Conservation (phyloP, 129 eudicot genomes). For the Helianthus tuberosus region DNA sequence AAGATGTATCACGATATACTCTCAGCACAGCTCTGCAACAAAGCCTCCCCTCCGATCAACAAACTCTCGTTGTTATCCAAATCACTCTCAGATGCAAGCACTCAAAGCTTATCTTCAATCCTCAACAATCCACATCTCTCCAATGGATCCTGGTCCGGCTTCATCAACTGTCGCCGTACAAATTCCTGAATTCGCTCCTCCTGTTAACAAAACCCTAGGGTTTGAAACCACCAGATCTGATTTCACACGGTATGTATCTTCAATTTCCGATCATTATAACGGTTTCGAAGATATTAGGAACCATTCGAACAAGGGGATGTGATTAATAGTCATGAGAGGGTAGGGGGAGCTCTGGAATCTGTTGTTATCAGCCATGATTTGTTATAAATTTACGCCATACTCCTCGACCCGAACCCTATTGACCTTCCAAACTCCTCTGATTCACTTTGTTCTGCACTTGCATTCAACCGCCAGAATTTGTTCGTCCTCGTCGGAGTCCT, state of each 20-base stretch:
- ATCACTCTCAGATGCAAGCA: constrained; percentile 54
- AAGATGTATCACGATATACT: constrained; percentile 84
- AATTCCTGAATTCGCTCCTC: constrained; percentile 51
- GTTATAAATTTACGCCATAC: no score
- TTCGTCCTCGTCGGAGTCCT: no score
- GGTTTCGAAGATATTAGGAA: constrained; percentile 73
- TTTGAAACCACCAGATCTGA: constrained; percentile 60
- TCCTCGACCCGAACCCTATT: no score
- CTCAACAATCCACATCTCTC: constrained; percentile 82
- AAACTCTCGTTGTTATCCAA: constrained; percentile 35
- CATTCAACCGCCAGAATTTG: no score
- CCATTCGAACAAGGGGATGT: constrained; percentile 40
- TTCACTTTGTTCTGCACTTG: no score
- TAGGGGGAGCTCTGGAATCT: constrained; percentile 70
- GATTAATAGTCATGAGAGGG: constrained; percentile 28
- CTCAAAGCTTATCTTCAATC: constrained; percentile 78
- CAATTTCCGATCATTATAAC: constrained; percentile 53
- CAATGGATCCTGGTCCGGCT: constrained; percentile 55
- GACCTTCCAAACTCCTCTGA: no score
- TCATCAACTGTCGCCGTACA: constrained; percentile 54
- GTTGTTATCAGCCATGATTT: no score
- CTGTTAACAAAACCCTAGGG: constrained; percentile 42
- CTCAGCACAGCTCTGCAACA: constrained; percentile 53
- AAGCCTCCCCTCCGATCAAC: constrained; percentile 32
- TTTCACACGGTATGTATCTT: constrained; percentile 55